These are phyloP conservation scores for Tetracladium marchalianum DNA, from an alignment of 495 filamentous ascomycete genomes.

Conservation along the genomic window DNA sequence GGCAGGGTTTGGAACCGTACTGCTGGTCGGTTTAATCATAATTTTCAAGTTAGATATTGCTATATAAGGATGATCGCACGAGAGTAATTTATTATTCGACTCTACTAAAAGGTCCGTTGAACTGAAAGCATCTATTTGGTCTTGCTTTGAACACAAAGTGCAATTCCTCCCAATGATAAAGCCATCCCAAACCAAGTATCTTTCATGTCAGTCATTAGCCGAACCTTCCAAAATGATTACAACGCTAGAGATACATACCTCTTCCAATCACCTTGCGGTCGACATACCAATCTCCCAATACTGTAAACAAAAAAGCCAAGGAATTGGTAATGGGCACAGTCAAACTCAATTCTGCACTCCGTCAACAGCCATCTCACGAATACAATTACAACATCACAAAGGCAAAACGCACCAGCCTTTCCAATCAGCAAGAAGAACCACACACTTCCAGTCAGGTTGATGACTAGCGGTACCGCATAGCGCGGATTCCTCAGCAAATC, in stretches of 20 bases:
- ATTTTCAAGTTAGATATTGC: background rate
- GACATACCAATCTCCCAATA: conserved; percentile 90
- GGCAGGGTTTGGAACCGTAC: background rate
- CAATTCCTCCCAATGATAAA: conserved; percentile 74
- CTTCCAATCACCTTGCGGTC: conserved; percentile 79
- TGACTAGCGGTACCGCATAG: conserved; percentile 75
- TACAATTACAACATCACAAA: background rate
- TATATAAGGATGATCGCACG: background rate
- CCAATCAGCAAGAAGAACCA: conserved; percentile 98
- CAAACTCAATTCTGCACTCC: conserved; percentile 64
- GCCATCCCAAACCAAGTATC: conserved; percentile 88
- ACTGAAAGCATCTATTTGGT: conserved; percentile 10
- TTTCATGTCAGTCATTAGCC: conserved; percentile 16
- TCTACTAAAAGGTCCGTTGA: background rate
- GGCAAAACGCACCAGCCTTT: conserved; percentile 59
- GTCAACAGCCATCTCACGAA: background rate
- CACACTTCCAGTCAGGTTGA: conserved; percentile 89
- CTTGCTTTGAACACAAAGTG: conserved; percentile 70
- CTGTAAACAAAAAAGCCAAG: conserved; percentile 88
- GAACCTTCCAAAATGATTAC: background rate
- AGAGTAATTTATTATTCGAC: no score
- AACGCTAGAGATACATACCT: conserved; percentile 34
- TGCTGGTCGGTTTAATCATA: background rate
- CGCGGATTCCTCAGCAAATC: conserved; percentile 72
- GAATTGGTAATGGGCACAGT: conserved; percentile 95